Evolutionary conservation across 768 basidiomycete species (phyloP).

Genomic region (Pleurotus tuber-regium): DNA sequence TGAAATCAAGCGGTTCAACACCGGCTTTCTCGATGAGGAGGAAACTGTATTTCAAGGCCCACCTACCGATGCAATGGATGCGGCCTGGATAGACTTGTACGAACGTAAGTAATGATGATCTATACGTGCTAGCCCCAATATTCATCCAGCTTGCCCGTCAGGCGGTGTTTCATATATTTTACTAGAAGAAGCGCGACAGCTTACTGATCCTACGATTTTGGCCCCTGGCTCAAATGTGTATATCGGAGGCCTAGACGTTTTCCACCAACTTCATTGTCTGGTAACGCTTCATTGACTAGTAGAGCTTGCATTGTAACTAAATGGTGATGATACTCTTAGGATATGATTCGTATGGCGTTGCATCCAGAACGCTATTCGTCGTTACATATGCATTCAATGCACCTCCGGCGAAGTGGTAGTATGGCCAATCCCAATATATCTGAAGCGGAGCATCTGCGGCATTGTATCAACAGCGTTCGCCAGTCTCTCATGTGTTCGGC

Average conservation of each 20-base stretch:
- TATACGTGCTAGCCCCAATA: no score
- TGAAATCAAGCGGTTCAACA: conserved; percentile 13
- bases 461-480: conserved; percentile 21
- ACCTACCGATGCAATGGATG: conserved; percentile 6
- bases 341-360: conserved; percentile 16
- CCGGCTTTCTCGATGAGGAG: conserved; percentile 9
- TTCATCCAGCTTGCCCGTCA: not conserved
- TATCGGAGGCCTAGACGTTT: conserved; percentile 21
- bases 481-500: conserved; percentile 20
- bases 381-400: not conserved
- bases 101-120: not conserved
- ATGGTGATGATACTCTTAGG: conserved; percentile 11
- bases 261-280: conserved; percentile 27
- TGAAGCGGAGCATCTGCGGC: conserved; percentile 17
- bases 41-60: not conserved
- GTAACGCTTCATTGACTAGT: conserved; percentile 5
- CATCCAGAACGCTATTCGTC: conserved; percentile 13
- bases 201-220: not conserved
- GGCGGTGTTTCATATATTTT: conserved; percentile 1
- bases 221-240: conserved; percentile 14
- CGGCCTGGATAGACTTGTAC: conserved; percentile 2
- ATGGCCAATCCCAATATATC: conserved; percentile 8
- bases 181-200: not conserved
- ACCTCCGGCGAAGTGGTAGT: not conserved
- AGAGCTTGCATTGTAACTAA: not conserved